Evolutionary conservation across 305 asterid genomes (phyloP), one percentile per base, ranked within the genome.

Genomic region (Caryopteris hybrid): DNA sequence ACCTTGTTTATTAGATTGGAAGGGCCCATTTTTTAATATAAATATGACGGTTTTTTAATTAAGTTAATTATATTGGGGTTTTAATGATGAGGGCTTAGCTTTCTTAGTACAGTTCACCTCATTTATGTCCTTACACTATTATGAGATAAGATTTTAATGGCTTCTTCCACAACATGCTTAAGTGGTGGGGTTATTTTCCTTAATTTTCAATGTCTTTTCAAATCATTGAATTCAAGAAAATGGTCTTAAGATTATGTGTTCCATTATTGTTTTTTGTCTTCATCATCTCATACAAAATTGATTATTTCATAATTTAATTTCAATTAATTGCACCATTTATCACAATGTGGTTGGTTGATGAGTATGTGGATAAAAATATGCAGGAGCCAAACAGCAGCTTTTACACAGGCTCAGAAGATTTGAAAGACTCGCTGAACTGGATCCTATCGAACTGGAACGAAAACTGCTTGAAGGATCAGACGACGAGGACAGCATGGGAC

Each of bases 301-400:
- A 18, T 33, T 16, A 17, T 48, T 17, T 47, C 60, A 27, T 52
- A 39, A 72, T 25, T 17, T 41, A 18, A 50, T 55, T 61, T 16
- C 61, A 72, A 18, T 17, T 41, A 18, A 50, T 55, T 61, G 25
- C 61, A 65, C 23, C 31, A 48, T 54, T 53, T 42, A 52, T 60
- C 61, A 41, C 38, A 34, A 25, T 66, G 46, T 48, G 61, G 45
- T 47, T 36, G n/a, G n/a, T n/a, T n/a, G n/a, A n/a, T n/a, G n/a
- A n/a, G n/a, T n/a, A n/a, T n/a, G n/a, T n/a, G n/a, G n/a, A n/a
- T n/a, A n/a, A 8, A 61, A 57, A 22, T 12, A 2, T 73, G 70
- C 76, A 86, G 92, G 84, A 65, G 86, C 92, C 54, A 83, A 81
- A 13, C 82, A 84, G 45, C 81, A 81, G 73, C 85, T 86, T 22